Evolutionary conservation across 2,329 filamentous ascomycete species (phyloP), one percentile per base, ranked within the genome.

Genomic region (Epichloe amarillans): DNA sequence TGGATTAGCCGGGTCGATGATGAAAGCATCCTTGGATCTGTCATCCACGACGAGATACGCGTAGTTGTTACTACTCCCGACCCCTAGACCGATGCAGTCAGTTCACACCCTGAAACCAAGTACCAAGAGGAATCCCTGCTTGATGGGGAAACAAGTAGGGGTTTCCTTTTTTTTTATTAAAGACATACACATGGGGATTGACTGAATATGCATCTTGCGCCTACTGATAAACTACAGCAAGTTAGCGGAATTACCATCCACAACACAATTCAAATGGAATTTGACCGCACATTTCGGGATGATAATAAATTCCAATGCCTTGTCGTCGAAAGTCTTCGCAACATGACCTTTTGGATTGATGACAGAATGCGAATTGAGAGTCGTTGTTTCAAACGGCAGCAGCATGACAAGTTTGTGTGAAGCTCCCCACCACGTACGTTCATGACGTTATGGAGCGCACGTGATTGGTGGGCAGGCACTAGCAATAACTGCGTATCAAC

Each of bases 111-210:
- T 30, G 3, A 10, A 30, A 30, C 11, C 15, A 5, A 37, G 12
- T 21, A 19, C 30, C 11, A n/a, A 14, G 3, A 38, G 1, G 5
- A n/a, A n/a, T n/a, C 36, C 14, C 36, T n/a, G 1, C 15, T 14
- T 38, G 14, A n/a, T 5, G 2, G 15, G 36, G 14, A n/a, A 3
- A 3, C 1, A 38, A n/a, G 14, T 5, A 14, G 14, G 6, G 0
- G n/a, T n/a, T n/a, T n/a, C n/a, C n/a, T n/a, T 7, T 23, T 7
- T 14, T n/a, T 14, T 38, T 14, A n/a, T 5, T 15, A 15, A 37
- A 37, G n/a, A 38, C 82, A 63, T 79, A 89, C 87, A 91, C 86
- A 93, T 91, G 52, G 86, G 86, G 69, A 93, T 91, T 58, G 85
- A 86, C 69, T 87, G 79, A 71, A 91, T 84, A 79, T 91, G 86